These are phyloP conservation scores for Claviceps fusiformis DNA, from an alignment of 2,329 filamentous ascomycete species.

Conservation along the genomic window DNA sequence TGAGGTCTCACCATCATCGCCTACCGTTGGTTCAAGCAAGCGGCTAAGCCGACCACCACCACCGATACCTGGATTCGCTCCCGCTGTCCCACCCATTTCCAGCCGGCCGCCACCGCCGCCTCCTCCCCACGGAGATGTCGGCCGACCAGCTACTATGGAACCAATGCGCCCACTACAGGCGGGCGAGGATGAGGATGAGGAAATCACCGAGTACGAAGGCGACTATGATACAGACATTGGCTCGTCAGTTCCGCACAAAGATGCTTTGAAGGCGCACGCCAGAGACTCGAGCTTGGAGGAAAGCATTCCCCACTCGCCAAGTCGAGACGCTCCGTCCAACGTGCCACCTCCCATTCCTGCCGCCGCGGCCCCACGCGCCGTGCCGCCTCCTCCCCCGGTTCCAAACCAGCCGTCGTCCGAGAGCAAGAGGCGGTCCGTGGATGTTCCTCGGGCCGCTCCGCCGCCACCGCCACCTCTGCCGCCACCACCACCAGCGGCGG, in stretches of 20 bases:
- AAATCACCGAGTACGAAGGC: slow-evolving; percentile 87
- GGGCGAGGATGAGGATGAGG: slow-evolving; percentile 57
- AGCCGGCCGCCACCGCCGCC: slow-evolving; percentile 54
- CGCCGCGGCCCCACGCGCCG: slow-evolving; percentile 39
- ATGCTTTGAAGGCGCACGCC: slow-evolving; percentile 72
- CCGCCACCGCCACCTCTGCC: slow-evolving; percentile 37
- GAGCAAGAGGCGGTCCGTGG: slow-evolving; percentile 48
- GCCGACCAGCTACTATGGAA: slow-evolving; percentile 33
- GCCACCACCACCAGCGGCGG: not conserved
- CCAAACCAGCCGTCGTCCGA: slow-evolving; percentile 44
- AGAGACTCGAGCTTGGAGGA: slow-evolving; percentile 67
- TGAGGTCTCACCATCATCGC: slow-evolving; percentile 31
- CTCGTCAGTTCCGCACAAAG: slow-evolving; percentile 85
- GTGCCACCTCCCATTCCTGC: slow-evolving; percentile 44
- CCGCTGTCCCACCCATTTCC: slow-evolving; percentile 33
- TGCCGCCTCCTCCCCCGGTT: slow-evolving; percentile 55
- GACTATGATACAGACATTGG: slow-evolving; percentile 98
- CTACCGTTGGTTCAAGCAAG: slow-evolving; percentile 28
- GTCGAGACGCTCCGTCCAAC: slow-evolving; percentile 28
- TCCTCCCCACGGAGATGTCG: slow-evolving; percentile 29
- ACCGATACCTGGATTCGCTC: slow-evolving; percentile 45
- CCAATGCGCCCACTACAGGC: slow-evolving; percentile 28
- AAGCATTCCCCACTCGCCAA: slow-evolving; percentile 45
- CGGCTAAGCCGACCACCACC: slow-evolving; percentile 44
- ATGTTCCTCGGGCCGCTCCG: slow-evolving; percentile 56